Evolutionary conservation across 2,329 filamentous ascomycete species (phyloP).

Genomic region (Pseudopithomyces maydicus): DNA sequence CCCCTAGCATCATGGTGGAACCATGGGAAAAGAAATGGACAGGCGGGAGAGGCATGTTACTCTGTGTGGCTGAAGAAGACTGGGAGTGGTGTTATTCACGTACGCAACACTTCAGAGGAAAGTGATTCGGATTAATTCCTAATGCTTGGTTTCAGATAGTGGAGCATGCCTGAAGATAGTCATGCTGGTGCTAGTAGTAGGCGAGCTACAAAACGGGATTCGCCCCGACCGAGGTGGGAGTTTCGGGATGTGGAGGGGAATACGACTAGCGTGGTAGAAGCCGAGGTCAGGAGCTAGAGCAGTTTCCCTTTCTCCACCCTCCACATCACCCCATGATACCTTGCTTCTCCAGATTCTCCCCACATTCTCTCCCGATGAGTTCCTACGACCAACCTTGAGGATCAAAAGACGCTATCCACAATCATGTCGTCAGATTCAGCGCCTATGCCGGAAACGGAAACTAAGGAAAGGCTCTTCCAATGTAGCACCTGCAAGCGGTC

Average conservation of each 20-base stretch:
- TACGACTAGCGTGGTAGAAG: background rate
- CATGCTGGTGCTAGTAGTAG: background rate
- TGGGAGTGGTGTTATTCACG: background rate
- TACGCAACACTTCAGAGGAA: background rate
- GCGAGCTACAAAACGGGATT: too few species aligned
- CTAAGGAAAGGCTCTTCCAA: slow-evolving; percentile 46
- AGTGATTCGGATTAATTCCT: background rate
- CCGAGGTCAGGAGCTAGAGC: slow-evolving; percentile 7
- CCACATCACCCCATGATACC: slow-evolving; percentile 17
- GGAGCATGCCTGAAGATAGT: background rate
- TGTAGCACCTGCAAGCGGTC: slow-evolving; percentile 59
- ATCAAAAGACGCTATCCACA: background rate
- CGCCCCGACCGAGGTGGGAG: background rate
- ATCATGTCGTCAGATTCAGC: slow-evolving; percentile 7
- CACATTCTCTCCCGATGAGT: slow-evolving; percentile 13
- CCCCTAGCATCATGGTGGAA: slow-evolving; percentile 74
- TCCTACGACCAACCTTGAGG: slow-evolving; percentile 4
- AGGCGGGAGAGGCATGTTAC: slow-evolving; percentile 50
- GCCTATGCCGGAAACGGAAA: slow-evolving; percentile 23
- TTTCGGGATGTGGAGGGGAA: slow-evolving; percentile 19
- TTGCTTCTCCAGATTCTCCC: slow-evolving; percentile 21
- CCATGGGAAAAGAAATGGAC: slow-evolving; percentile 74
- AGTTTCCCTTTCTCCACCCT: background rate
- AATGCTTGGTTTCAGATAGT: background rate
- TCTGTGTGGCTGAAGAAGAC: background rate